phyloP scores from a whole-genome alignment of 176 grass and related monocot species.

The Musa itinerans region DNA sequence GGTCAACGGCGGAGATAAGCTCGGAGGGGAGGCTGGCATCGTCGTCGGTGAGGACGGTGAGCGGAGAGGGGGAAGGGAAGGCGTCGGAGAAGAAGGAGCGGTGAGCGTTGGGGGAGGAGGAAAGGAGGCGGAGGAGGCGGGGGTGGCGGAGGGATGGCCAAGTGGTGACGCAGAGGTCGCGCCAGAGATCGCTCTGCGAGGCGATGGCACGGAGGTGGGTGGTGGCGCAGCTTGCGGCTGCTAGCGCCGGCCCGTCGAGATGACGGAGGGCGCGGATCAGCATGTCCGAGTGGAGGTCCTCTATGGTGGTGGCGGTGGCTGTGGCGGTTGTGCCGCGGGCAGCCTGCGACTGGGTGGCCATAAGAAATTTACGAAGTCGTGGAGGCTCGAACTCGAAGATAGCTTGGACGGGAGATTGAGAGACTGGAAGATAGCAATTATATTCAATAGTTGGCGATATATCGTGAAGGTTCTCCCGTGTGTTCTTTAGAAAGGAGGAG shows the following conservation, averaged over 20 bases:
- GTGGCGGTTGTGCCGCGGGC: neutral
- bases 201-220: conserved; percentile 40
- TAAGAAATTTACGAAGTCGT: no score
- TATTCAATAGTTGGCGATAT: no score
- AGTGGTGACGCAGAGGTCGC: conserved; percentile 41
- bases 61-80: conserved; percentile 46
- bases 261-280: conserved; percentile 38
- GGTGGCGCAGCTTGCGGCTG: conserved; percentile 48
- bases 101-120: conserved; percentile 4
- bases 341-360: neutral
- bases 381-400: no score
- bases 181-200: conserved; percentile 44
- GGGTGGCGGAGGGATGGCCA: conserved; percentile 56
- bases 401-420: no score
- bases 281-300: conserved; percentile 68
- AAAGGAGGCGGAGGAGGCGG: neutral
- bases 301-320: conserved; percentile 13
- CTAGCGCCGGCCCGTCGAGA: conserved; percentile 67
- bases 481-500: no score
- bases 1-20: conserved; percentile 73
- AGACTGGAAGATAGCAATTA: no score
- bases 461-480: no score
- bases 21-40: conserved; percentile 1
- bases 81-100: conserved; percentile 61
- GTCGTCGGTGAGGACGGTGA: neutral